A percentile compares a stretch with the other conserved stretches of the same genome.
Conservation (phyloP, 129 eudicot genomes). For the Helianthus tuberosus region DNA sequence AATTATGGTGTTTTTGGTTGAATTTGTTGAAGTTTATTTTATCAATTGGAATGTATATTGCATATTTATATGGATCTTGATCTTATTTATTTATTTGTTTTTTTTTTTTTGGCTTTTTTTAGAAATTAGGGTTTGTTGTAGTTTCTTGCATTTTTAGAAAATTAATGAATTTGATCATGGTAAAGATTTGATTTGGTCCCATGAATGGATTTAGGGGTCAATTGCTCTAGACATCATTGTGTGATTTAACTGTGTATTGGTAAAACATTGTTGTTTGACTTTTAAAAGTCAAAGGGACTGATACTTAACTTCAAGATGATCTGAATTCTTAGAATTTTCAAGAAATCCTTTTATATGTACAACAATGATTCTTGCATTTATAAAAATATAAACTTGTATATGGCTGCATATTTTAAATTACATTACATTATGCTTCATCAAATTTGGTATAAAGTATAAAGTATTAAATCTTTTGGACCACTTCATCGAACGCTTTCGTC, state of each 20-base stretch:
- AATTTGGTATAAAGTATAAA: background rate
- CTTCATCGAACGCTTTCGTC: background rate
- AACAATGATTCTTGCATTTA: slow-evolving; percentile 4
- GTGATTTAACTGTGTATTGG: slow-evolving; percentile 3
- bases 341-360: background rate
- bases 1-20: slow-evolving; percentile 6
- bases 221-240: slow-evolving; percentile 7
- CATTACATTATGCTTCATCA: background rate
- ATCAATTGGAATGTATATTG: slow-evolving; percentile 15
- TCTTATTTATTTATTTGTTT: slow-evolving; percentile 5
- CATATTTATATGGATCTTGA: slow-evolving; percentile 25
- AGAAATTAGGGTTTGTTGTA: slow-evolving; percentile 14
- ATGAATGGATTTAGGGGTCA: slow-evolving; percentile 17
- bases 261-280: slow-evolving; percentile 14
- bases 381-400: background rate
- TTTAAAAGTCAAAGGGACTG: slow-evolving; percentile 24
- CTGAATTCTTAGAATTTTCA: background rate
- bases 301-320: slow-evolving; percentile 1
- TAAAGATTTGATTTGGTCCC: slow-evolving; percentile 21
- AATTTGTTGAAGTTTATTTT: slow-evolving; percentile 12
- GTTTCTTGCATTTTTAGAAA: slow-evolving; percentile 17
- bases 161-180: slow-evolving; percentile 1
- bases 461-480: background rate
- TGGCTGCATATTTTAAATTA: background rate
- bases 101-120: background rate